These are phyloP conservation scores for Fusarium sp. DNA, from an alignment of 2,329 filamentous ascomycete genomes.

Conservation along the genomic window DNA sequence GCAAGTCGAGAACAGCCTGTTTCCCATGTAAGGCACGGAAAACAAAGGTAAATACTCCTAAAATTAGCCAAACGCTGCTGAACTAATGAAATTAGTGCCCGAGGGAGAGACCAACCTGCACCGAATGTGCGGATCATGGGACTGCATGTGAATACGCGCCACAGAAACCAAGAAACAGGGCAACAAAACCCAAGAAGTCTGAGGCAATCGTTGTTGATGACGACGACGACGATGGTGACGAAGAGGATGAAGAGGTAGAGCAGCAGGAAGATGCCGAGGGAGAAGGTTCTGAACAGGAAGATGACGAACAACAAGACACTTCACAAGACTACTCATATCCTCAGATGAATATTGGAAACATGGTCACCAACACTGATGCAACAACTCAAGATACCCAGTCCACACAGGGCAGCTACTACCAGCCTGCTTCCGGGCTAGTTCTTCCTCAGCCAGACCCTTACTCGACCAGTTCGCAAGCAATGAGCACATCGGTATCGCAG, in stretches of 20 bases:
- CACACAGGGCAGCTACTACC: slow-evolving; percentile 42
- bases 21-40: slow-evolving; percentile 49
- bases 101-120: slow-evolving; percentile 52
- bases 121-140: slow-evolving; percentile 47
- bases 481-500: slow-evolving; percentile 25
- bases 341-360: slow-evolving; percentile 43
- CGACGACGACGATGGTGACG: not conserved
- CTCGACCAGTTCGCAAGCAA: slow-evolving; percentile 22
- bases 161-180: slow-evolving; percentile 42
- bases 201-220: slow-evolving; percentile 22
- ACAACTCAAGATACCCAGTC: slow-evolving; percentile 29
- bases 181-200: slow-evolving; percentile 24
- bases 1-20: slow-evolving; percentile 49
- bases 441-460: slow-evolving; percentile 40
- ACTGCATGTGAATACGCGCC: slow-evolving; percentile 52
- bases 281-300: slow-evolving; percentile 26
- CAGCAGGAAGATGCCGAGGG: slow-evolving; percentile 18
- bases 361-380: slow-evolving; percentile 38
- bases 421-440: slow-evolving; percentile 38
- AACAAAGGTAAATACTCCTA: slow-evolving; percentile 48
- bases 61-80: not conserved
- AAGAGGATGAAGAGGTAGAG: slow-evolving; percentile 22
- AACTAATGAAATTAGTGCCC: slow-evolving; percentile 48
- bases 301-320: slow-evolving; percentile 9
- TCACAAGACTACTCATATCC: slow-evolving; percentile 41